Evolutionary conservation across 441 rosid genomes (phyloP).

Genomic region (Rhodomyrtus psidioides): DNA sequence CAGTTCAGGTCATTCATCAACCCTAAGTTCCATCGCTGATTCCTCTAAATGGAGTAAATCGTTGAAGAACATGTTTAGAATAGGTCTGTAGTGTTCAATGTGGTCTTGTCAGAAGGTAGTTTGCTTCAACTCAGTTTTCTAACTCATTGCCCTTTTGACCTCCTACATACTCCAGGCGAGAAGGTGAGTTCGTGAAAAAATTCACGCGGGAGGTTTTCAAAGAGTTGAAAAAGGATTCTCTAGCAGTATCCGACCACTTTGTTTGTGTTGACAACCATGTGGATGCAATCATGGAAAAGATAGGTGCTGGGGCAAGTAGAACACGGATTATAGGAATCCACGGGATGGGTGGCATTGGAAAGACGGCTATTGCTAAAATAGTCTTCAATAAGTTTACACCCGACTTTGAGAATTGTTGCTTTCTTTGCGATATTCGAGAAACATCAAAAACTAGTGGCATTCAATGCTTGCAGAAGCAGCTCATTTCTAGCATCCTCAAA

Average conservation of each 20-base stretch:
- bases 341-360: not conserved
- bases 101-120: no score
- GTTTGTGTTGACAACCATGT: rapidly evolving
- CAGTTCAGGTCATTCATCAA: no score
- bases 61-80: no score
- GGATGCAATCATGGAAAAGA: not conserved
- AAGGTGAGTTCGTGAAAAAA: rapidly evolving
- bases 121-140: no score
- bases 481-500: not conserved
- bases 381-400: rapidly evolving
- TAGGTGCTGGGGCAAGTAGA: not conserved
- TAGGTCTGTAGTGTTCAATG: no score
- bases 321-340: not conserved
- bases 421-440: rapidly evolving
- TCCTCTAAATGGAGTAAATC: not conserved
- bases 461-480: rapidly evolving
- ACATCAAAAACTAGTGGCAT: rapidly evolving
- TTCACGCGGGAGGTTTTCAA: rapidly evolving
- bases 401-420: rapidly evolving
- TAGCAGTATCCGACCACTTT: rapidly evolving
- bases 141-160: no score
- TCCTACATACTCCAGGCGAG: not conserved
- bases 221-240: not conserved
- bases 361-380: not conserved
- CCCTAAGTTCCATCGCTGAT: no score